Conservation (phyloP, 768 basidiomycete genomes). For the Mycena kentingensis region DNA sequence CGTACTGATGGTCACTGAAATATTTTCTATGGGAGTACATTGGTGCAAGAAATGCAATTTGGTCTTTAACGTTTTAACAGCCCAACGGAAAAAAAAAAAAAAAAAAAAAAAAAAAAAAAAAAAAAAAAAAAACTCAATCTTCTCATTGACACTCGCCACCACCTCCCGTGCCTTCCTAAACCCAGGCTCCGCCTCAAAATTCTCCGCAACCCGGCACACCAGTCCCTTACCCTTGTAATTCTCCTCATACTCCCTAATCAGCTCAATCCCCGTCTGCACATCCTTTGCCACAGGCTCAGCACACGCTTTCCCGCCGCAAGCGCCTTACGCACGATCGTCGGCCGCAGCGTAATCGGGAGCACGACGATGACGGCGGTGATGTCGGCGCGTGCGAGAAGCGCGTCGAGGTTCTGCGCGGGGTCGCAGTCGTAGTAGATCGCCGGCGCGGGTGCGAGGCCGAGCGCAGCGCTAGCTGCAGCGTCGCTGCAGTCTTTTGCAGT, state of each 20-base stretch:
- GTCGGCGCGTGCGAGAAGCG: conserved; percentile 67
- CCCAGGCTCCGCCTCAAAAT: conserved; percentile 69
- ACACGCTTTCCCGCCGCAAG: conserved; percentile 84
- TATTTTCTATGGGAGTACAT: too few species aligned
- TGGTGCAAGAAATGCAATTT: too few species aligned
- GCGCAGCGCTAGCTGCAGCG: conserved; percentile 42
- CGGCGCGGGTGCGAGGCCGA: conserved; percentile 45
- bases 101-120: too few species aligned
- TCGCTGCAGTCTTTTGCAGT: conserved; percentile 56
- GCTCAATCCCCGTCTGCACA: conserved; percentile 58
- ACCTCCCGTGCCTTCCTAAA: conserved; percentile 47
- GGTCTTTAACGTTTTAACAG: too few species aligned
- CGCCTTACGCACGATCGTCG: conserved; percentile 61
- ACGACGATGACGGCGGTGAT: conserved; percentile 74
- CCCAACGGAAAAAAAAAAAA: too few species aligned
- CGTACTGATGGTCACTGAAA: too few species aligned
- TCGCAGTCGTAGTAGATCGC: conserved; percentile 60
- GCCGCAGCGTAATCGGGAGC: conserved; percentile 77
- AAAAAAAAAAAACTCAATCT: too few species aligned
- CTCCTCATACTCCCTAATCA: conserved; percentile 68
- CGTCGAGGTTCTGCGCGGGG: conserved; percentile 49
- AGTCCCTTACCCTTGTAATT: conserved; percentile 66
- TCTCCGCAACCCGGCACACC: conserved; percentile 83
- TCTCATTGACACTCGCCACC: too few species aligned
- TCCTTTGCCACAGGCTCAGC: conserved; percentile 78